phyloP scores from a whole-genome alignment of 768 basidiomycete genomes.

The Auriculariales sp. region DNA sequence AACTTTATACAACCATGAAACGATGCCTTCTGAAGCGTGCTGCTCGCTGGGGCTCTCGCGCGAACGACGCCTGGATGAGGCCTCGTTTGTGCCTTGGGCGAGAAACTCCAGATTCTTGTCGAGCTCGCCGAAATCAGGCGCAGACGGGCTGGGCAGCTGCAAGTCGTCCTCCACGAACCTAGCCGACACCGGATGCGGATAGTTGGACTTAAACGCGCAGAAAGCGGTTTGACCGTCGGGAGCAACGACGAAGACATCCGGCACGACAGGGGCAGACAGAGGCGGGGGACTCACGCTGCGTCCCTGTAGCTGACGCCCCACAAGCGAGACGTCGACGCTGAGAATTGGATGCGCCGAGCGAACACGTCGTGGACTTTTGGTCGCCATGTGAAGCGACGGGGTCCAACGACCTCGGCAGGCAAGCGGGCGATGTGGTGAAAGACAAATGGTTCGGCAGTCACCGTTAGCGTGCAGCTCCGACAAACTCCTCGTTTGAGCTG shows the following conservation, averaged over 20 bases:
- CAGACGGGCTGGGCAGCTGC: background rate
- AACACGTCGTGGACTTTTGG: background rate
- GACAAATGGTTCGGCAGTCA: no score
- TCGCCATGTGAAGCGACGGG: no score
- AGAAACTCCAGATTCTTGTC: background rate
- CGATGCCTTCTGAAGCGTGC: background rate
- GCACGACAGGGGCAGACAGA: conserved; percentile 13
- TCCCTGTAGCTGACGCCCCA: background rate
- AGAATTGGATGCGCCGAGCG: background rate
- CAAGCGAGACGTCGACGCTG: background rate
- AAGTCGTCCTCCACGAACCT: background rate
- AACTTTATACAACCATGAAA: background rate
- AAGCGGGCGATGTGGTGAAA: no score
- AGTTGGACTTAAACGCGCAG: background rate
- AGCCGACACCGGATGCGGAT: background rate
- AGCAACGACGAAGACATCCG: conserved; percentile 21
- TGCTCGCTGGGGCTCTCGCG: background rate
- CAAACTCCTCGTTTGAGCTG: no score
- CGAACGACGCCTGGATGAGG: background rate
- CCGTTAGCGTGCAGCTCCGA: no score
- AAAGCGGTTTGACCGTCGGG: conserved; percentile 19
- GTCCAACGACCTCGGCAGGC: no score
- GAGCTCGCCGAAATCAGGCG: background rate
- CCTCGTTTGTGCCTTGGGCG: background rate
- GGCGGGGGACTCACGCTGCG: conserved; percentile 10